Base-by-base conservation (phyloP, 257 asterid species). In the Leptodermis oblonga region DNA sequence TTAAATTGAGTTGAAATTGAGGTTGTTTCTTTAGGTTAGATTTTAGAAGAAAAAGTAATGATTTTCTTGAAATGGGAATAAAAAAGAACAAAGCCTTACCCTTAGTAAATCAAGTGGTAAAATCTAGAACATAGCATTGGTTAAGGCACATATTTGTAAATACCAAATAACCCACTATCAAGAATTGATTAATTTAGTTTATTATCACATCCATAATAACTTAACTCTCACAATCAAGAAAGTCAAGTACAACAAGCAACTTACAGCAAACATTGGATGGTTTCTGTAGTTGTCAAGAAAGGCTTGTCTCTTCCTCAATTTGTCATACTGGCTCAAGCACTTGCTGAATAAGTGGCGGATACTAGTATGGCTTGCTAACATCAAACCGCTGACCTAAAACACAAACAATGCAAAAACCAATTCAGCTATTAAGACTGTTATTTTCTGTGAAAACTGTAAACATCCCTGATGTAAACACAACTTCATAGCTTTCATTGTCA, bases 291-390 rank as follows among this genome's bases (percentile, higher is more conserved):
- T 94, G 74, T 94, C 99, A 54, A 94, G 97, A 87, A 94, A 94
- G 72, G 99, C 99, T 85, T 91, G 98, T 73, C 98, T 86, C 87
- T 94, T 94, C 81, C 99, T 85, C 88, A 94, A 79, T 81, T 91
- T 91, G 74, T 91, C 98, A 73, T 94, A 94, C 81, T 94, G 99
- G 87, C 92, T 88, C 93, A 94, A 82, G 69, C 97, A 91, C 82
- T 91, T 91, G 78, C 95, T 82, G 78, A 94, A 94, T 82, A 94
- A 86, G 82, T 94, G 99, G 62, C 99, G 99, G 77, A 94, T 91
- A 67, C 99, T 96, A 76, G 99, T 94, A 76, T 94, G 96, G 79
- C 99, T 94, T 68, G 99, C 99, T 64, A 94, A 86, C 98, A 94
- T 94, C 76, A 94, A 92, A 65, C 99, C 99, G 69, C 97, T 94